Percentiles rank a stretch among this genome's conserved stretches.
phyloP scores from a whole-genome alignment of 139 green algal species.

The Volvox reticuliferus region DNA sequence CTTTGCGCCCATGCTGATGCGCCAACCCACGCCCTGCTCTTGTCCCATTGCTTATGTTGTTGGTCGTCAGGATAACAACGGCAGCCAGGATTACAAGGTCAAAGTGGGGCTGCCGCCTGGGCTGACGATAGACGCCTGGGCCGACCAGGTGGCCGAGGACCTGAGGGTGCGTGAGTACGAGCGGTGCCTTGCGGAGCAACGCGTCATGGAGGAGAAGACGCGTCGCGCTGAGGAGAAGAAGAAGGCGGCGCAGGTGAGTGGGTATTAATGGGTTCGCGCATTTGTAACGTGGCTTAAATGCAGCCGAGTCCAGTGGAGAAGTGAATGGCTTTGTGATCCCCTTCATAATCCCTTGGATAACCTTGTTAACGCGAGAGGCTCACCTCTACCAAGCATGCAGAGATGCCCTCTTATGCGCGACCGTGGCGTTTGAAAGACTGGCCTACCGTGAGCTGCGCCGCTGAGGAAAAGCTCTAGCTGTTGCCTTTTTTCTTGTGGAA shows the following conservation, averaged over 20 bases:
- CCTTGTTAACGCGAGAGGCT: too few species aligned
- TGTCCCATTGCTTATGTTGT: not conserved
- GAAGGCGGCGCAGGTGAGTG: constrained; percentile 52
- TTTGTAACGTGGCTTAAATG: not conserved
- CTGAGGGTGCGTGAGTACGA: constrained; percentile 50
- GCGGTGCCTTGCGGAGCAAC: constrained; percentile 36
- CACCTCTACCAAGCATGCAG: too few species aligned
- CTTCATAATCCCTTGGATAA: too few species aligned
- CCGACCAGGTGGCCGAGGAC: constrained; percentile 69
- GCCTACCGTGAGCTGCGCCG: too few species aligned
- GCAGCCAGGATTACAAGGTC: constrained; percentile 39
- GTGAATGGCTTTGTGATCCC: too few species aligned
- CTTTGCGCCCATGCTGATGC: too few species aligned
- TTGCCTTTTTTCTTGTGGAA: too few species aligned
- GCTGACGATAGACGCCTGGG: constrained; percentile 50
- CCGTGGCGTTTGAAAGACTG: too few species aligned
- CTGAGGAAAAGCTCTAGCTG: too few species aligned
- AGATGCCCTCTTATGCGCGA: too few species aligned
- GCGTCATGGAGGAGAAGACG: constrained; percentile 32
- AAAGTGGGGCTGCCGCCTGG: constrained; percentile 27
- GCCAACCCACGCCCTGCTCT: too few species aligned
- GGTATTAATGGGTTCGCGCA: not conserved
- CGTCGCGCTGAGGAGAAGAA: constrained; percentile 46
- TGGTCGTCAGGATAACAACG: constrained; percentile 40
- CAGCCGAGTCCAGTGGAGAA: too few species aligned